A percentile compares a stretch with the other conserved stretches of the same genome.
phyloP scores from a whole-genome alignment of 1,139 yeast species.

The Saccharomyces pastorianus region DNA sequence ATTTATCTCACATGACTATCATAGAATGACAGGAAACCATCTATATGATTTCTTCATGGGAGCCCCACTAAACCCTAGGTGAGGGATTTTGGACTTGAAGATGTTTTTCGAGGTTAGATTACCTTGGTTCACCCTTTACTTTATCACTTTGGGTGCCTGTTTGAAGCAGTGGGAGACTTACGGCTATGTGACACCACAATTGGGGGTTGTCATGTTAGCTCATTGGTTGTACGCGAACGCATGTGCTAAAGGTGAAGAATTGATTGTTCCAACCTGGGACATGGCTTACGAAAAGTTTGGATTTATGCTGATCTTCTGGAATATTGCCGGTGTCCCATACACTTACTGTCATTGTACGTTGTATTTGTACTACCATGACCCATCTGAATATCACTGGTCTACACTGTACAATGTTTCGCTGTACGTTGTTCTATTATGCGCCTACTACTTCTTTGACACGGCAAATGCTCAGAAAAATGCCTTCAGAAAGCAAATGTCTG shows the following conservation, averaged over 20 bases:
- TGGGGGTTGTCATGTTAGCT: constrained; percentile 64
- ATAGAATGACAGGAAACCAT: constrained; percentile 85
- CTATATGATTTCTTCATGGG: constrained; percentile 94
- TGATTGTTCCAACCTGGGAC: constrained; percentile 97
- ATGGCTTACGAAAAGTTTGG: constrained; percentile 99
- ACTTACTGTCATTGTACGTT: constrained; percentile 93
- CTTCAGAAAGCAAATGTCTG: constrained; percentile 81
- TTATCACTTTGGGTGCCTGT: constrained; percentile 65
- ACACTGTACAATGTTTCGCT: constrained; percentile 48
- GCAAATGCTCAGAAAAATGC: constrained; percentile 92
- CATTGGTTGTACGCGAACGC: constrained; percentile 96
- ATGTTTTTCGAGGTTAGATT: constrained; percentile 96
- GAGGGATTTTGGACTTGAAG: constrained; percentile 86
- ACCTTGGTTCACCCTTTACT: constrained; percentile 90
- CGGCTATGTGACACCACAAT: constrained; percentile 74
- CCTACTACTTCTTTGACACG: constrained; percentile 91
- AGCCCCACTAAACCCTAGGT: constrained; percentile 90
- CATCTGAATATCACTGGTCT: constrained; percentile 72
- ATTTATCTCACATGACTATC: constrained; percentile 61
- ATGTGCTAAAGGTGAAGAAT: constrained; percentile 94
- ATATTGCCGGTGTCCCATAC: constrained; percentile 97
- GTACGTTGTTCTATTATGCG: constrained; percentile 48
- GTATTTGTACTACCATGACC: constrained; percentile 73
- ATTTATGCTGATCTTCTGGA: constrained; percentile 96
- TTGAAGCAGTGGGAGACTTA: constrained; percentile 72